Conservation (phyloP, 345 rosid genomes). For the Eucalyptus rudis region DNA sequence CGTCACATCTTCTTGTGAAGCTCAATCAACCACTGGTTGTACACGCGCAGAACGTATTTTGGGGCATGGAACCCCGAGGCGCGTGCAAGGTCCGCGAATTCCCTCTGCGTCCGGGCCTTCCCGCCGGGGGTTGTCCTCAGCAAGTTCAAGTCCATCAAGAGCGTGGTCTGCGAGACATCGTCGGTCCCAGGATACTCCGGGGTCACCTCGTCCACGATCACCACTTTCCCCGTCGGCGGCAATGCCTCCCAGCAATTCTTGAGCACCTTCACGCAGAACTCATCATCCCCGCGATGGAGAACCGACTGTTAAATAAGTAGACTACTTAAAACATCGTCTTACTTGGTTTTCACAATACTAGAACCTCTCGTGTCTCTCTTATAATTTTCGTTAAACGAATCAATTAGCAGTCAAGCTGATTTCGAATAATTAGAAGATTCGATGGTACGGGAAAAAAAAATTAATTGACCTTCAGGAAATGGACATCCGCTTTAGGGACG, state of each 20-base stretch:
- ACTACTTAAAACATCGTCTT: not conserved
- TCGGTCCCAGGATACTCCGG: not conserved
- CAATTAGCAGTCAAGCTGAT: not conserved
- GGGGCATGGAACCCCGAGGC: not conserved
- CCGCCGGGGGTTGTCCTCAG: not conserved
- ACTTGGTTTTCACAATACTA: not conserved
- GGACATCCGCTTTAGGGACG: slow-evolving; percentile 27
- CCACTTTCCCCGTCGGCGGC: not conserved
- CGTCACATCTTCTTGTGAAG: not conserved
- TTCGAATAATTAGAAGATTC: not conserved
- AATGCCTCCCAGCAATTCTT: not conserved
- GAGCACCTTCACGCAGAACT: not conserved
- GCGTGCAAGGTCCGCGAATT: not conserved
- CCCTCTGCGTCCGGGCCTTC: not conserved
- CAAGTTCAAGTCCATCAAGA: not conserved
- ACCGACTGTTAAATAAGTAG: not conserved
- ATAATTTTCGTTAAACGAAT: not conserved
- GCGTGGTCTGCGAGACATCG: not conserved
- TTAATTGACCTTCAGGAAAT: slow-evolving; percentile 13
- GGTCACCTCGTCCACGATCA: not conserved
- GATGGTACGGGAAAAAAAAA: not conserved
- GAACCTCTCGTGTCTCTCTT: not conserved
- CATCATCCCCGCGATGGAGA: not conserved
- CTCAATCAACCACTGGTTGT: not conserved
- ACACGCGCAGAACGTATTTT: not conserved